Evolutionary conservation across 257 asterid genomes (phyloP), one percentile per base, ranked within the genome.

Genomic region (Euphrasia confusa): DNA sequence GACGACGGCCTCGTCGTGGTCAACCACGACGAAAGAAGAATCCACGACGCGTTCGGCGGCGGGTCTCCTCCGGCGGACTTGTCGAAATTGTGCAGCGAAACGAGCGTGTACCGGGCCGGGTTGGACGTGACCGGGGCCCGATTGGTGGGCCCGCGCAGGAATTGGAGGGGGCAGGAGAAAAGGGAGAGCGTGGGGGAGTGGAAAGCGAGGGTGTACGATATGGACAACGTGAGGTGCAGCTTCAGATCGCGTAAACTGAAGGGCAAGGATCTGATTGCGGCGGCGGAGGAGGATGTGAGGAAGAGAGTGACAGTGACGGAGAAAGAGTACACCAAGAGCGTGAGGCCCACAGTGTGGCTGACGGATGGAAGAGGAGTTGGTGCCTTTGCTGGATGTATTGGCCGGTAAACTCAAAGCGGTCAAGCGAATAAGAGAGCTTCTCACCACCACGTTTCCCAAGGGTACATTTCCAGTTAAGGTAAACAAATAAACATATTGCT

Each of bases 91-190:
- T n/a, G n/a, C n/a, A n/a, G n/a, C 86, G 70, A 86, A 68, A 92
- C 95, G 26, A 89, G 94, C 69, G 90, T 92, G 7, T 80, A 89
- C 56, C 86, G 99, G 2, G 97, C 99, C 0, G 99, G 99, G 50
- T 84, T 89, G 89, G 99, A 93, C 71, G 99, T 93, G 32, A 89
- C 99, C 0, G 85, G 69, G 63, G 95, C 99, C 11, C 89, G 83
- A 64, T 73, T 93, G 13, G 61, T 89, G 53, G 69, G 94, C 66
- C 87, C 24, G 24, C 24, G 96, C 4, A 93, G 89, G 15, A 93
- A 93, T 70, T 93, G 99, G 99, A 81, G 96, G 62, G 76, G 87
- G 48, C 95, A 87, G 59, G 97, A 86, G 61, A 93, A 93, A 66
- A 70, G 50, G 13, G 99, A 93, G 42, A 87, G 8, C 7, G 87